Base-by-base conservation (phyloP, 306 rosid genomes). In the Coriaria nepalensis region DNA sequence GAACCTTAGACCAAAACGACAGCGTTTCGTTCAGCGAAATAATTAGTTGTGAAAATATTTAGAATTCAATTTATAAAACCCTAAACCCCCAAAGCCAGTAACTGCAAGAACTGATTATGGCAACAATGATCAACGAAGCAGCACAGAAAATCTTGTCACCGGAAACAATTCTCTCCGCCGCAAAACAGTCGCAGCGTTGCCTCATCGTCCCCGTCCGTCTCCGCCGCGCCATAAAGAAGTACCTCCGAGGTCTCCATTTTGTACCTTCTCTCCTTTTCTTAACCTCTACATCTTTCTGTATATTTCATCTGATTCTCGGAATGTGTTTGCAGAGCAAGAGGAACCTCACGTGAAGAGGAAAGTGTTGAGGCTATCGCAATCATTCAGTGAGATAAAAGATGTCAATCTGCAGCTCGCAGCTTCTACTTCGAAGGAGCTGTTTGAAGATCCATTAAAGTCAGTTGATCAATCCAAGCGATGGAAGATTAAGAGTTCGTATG, bases 401-500 rank as follows among this genome's bases (percentile, higher is more conserved):
- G 78, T 70, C 52, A 85, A 79, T 57, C 63, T 75, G 37, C 93
- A 79, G 66, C 69, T 85, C 10, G 48, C 68, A 38, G 51, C 74
- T 6, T 36, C 82, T 41, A 70, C 94, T 35, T 72, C 86, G 0
- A 78, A 69, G 68, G 80, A 85, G 66, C 53, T 92, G 6, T 73
- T 82, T 37, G 96, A 90, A 62, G 94, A 92, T 75, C 96, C 94
- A 52, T 60, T 82, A 47, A 82, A 76, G 63, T 67, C 71, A 5
- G 60, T 50, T 0, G 80, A 76, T 2, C 88, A 85, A 40, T 84
- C 95, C 11, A 67, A 73, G 62, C 78, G 98, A 40, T 92, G 98
- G 96, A 92, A 92, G 86, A 78, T 92, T 57, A 72, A 65, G 68
- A 82, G 93, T 74, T 65, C 83, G 47, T 85, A 85, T 40, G 95